Base-by-base conservation (phyloP, 768 basidiomycete species). In the Strobilomyces dryophilus region DNA sequence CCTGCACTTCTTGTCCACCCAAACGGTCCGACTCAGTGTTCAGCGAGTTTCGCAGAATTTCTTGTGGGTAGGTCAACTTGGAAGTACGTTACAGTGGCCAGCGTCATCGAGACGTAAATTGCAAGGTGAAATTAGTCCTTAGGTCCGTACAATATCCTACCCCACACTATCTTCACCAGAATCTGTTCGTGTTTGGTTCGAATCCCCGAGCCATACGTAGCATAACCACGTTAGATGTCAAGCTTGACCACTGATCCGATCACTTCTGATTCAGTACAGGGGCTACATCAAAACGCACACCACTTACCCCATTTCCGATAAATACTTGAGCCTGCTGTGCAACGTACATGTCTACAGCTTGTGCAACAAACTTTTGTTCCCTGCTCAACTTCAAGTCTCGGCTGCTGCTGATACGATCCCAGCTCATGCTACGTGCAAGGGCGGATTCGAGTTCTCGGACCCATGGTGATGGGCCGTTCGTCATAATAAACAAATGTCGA, bases 261-360 rank as follows among this genome's bases (percentile, higher is more conserved):
- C 36, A 37, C 17, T 7, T 8, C 18, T 20, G 29, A 39, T 42
- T 66, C 21, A 59, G 54, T 34, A 36, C 20, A 8, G 11, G 31
- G 27, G 29, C 41, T 6, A 11, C 10, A 11, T 8, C 4, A 26
- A 2, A 35, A 48, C 20, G n/a, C 5, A 32, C 8, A 18, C 7
- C 12, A 57, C 78, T 58, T 40, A 79, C 79, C 59, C 81, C 81
- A 47, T 82, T 81, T 1, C 80, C 81, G 34, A 82, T 66, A 51
- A 82, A 76, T 18, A 75, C 71, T 52, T 79, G 74, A 12, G 80
- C 77, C 45, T 69, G 65, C 51, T 73, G 65, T 21, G 74, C 78
- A 32, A 82, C 67, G 44, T 72, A 70, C 78, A 82, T 82, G 58
- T 82, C 80, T 47, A 81, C 49, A 40, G 72, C 74, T 57, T 79